phyloP scores from a whole-genome alignment of 2,329 filamentous ascomycete genomes.

The Colletotrichum siamense region DNA sequence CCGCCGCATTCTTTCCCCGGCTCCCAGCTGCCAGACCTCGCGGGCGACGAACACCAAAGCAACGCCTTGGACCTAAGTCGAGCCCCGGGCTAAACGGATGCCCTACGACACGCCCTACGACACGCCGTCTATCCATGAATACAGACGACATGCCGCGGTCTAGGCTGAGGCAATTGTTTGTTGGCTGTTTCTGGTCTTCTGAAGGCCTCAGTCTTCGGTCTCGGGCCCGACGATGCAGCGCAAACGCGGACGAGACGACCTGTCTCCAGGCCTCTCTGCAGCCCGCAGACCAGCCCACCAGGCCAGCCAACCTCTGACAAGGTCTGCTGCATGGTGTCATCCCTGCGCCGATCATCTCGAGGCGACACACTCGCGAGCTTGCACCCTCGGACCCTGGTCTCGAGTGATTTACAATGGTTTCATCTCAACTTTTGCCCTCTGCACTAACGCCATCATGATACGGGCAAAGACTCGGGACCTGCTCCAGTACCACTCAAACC shows the following conservation, averaged over 20 bases:
- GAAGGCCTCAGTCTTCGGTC: neutral
- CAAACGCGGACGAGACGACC: neutral
- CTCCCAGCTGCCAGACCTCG: neutral
- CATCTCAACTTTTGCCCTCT: slow-evolving; percentile 20
- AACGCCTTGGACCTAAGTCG: neutral
- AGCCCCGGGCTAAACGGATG: neutral
- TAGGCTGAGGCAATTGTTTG: neutral
- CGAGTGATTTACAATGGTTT: slow-evolving; percentile 24
- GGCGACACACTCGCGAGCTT: neutral
- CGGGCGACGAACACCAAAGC: neutral
- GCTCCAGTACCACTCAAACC: slow-evolving; percentile 5
- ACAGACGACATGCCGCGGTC: neutral
- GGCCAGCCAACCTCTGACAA: slow-evolving; percentile 12
- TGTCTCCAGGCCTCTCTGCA: slow-evolving; percentile 7
- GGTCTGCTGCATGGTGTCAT: slow-evolving; percentile 10
- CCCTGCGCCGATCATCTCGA: slow-evolving; percentile 21
- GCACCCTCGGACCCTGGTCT: slow-evolving; percentile 19
- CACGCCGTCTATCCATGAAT: neutral
- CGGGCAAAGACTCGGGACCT: slow-evolving; percentile 9
- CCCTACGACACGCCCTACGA: neutral
- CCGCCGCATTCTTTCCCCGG: neutral
- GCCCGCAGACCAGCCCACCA: neutral
- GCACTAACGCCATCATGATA: slow-evolving; percentile 13
- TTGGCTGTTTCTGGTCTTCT: neutral
- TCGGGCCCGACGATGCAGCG: neutral